Evolutionary conservation across 148 eudicot species (phyloP).

Genomic region (Pouteria glomerata): DNA sequence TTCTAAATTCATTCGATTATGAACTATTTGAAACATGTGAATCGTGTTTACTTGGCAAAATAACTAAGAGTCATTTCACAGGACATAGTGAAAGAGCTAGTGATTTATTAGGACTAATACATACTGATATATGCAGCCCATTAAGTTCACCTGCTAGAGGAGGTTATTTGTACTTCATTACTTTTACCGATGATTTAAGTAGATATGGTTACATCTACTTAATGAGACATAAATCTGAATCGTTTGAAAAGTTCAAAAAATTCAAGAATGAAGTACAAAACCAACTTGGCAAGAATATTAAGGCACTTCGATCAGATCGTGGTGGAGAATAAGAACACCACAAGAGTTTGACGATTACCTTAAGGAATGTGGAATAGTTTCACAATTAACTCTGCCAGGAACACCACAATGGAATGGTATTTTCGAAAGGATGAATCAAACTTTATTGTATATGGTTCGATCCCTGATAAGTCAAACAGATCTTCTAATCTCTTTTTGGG

Average conservation of each 20-base stretch:
- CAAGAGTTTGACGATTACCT: background rate
- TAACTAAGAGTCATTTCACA: conserved; percentile 8
- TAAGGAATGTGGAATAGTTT: background rate
- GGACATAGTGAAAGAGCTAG: conserved; percentile 4
- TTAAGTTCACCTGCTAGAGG: background rate
- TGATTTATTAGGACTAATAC: conserved; percentile 3
- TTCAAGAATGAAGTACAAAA: background rate
- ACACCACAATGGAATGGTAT: background rate
- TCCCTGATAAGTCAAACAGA: background rate
- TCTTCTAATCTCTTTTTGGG: background rate
- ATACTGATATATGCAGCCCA: conserved; percentile 3
- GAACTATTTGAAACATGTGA: too few relatives aligned
- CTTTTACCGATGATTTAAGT: background rate
- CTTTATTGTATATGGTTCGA: conserved; percentile 4
- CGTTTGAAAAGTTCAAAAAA: background rate
- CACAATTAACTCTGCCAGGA: background rate
- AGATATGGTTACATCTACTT: background rate
- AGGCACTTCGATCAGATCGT: background rate
- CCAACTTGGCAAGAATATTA: background rate
- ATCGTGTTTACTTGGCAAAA: background rate
- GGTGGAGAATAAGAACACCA: background rate
- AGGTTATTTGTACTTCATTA: conserved; percentile 1
- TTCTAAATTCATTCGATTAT: background rate
- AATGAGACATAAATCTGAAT: background rate
- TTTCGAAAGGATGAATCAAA: background rate